These are phyloP conservation scores for Botrytis porri DNA, from an alignment of 2,329 filamentous ascomycete genomes.

Conservation along the genomic window DNA sequence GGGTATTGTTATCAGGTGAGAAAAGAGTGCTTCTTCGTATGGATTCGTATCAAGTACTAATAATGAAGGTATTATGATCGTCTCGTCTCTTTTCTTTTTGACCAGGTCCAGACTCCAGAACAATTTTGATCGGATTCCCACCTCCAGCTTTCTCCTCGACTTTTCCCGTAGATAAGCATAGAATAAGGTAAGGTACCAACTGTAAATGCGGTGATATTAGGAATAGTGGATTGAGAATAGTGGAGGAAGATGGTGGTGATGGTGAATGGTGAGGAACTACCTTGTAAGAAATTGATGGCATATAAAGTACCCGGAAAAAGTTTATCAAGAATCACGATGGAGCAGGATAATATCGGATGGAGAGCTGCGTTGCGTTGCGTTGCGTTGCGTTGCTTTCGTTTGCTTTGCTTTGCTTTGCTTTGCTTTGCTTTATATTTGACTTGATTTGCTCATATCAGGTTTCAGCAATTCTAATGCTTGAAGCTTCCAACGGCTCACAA, in stretches of 20 bases:
- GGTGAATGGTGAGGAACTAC: not conserved
- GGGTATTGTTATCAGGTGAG: too few species aligned
- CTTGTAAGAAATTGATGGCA: not conserved
- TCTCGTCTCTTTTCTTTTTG: not conserved
- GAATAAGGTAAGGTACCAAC: slow-evolving; percentile 13
- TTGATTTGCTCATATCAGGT: slow-evolving; percentile 1
- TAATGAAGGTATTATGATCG: not conserved
- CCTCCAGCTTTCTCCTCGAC: not conserved
- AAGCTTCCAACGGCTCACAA: not conserved
- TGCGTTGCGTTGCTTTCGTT: not conserved
- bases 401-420: not conserved
- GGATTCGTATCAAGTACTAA: not conserved
- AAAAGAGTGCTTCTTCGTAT: not conserved
- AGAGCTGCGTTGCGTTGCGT: not conserved
- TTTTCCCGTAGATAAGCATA: slow-evolving; percentile 4
- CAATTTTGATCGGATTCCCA: not conserved
- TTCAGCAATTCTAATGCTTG: not conserved
- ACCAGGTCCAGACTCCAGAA: slow-evolving; percentile 6
- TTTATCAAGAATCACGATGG: not conserved
- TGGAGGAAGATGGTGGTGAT: not conserved
- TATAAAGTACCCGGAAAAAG: not conserved
- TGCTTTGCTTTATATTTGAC: not conserved
- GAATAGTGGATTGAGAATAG: not conserved
- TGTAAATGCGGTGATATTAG: slow-evolving; percentile 7
- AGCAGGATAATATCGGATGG: not conserved